Base-by-base conservation (phyloP, 2,329 filamentous ascomycete genomes). In the Alternaria arbusti region DNA sequence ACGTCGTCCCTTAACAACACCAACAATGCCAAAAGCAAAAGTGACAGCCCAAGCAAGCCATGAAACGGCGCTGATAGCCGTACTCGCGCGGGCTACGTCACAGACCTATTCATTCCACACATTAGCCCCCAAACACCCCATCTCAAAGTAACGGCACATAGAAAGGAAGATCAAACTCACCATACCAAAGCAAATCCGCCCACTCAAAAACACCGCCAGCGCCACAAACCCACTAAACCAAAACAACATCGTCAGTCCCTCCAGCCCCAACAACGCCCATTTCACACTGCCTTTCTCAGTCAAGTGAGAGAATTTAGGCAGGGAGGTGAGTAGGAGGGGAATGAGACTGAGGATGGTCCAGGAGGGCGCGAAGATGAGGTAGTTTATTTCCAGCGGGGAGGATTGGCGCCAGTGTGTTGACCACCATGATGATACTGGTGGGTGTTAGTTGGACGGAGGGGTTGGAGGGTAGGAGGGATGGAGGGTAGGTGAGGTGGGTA, bases 181-280 rank as follows among this genome's bases (percentile, higher is more conserved):
- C 17, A 79, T 82, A 45, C 84, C 82, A 45, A 82, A 84, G 74
- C 88, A 89, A 60, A 86, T 80, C 0, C 87, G 82, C 15, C 86
- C 84, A 57, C 87, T 86, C 61, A 93, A 80, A 59, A 84, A 84
- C 20, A 89, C 90, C 0, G 91, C 93, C 11, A 94, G 80, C 0
- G 93, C 92, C 69, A 96, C 89, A 72, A 93, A 91, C 7, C 93
- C 93, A 1, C 91, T 90, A 75, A 97, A 96, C 94, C 94, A 97
- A 84, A 96, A 96, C 60, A 96, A 85, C 82, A 91, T 90, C 10
- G 92, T 96, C 23, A 96, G 69, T 50, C 83, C 84, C 74, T 96
- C 91, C 30, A 92, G 84, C 1, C 74, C 89, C 17, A 94, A 83
- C 15, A 93, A 87, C 0, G 66, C 74, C 50, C 70, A 67, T 56